Evolutionary conservation across 441 rosid species (phyloP).

Genomic region (Jatropha multifida): DNA sequence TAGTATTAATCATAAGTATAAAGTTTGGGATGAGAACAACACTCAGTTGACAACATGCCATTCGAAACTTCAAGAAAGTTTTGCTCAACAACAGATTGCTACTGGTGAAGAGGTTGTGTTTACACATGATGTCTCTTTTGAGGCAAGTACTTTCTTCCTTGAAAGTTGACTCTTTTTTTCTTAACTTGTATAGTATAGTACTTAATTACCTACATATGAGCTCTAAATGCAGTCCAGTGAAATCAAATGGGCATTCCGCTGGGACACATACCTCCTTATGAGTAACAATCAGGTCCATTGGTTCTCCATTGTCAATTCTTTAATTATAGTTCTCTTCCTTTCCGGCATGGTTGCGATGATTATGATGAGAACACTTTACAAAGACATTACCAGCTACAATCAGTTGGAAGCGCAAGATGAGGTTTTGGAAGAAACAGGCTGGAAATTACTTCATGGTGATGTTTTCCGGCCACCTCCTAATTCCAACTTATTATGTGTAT

Average conservation of each 20-base stretch:
- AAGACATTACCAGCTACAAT: constrained; percentile 80
- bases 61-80: constrained; percentile 42
- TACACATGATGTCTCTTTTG: constrained; percentile 70
- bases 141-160: constrained; percentile 36
- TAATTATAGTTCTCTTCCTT: constrained; percentile 84
- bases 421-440: constrained; percentile 84
- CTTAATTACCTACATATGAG: constrained; percentile 7
- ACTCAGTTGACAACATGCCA: constrained; percentile 71
- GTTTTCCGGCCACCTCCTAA: constrained; percentile 74
- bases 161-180: neutral
- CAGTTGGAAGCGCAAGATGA: constrained; percentile 83
- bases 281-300: constrained; percentile 83
- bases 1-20: constrained; percentile 77
- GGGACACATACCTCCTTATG: constrained; percentile 92
- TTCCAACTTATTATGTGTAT: constrained; percentile 69
- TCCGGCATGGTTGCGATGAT: constrained; percentile 94
- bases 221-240: constrained; percentile 39
- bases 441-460: constrained; percentile 88
- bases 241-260: constrained; percentile 92
- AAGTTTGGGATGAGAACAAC: constrained; percentile 69
- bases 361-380: constrained; percentile 76
- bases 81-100: constrained; percentile 34
- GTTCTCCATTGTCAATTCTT: constrained; percentile 83
- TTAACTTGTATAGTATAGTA: neutral
- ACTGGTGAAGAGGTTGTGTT: constrained; percentile 60